Percentiles rank a stretch among this genome's conserved stretches.
Conservation (phyloP, 805 yeast species). For the Saccharomycopsis sp. region DNA sequence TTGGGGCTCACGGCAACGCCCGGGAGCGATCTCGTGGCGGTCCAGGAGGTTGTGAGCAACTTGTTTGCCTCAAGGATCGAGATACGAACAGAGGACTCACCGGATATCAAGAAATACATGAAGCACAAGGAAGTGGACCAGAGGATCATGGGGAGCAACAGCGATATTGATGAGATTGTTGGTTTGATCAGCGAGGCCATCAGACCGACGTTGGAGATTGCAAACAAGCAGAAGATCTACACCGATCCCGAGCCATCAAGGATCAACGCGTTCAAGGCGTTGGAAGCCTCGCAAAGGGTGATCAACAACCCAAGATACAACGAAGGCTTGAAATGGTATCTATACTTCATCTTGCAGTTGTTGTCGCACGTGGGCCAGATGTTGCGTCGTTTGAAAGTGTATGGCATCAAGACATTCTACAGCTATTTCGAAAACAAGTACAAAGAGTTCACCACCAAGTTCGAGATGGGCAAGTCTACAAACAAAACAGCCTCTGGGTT, state of each 20-base stretch:
- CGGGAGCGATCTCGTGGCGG: constrained; percentile 76
- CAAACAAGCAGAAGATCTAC: constrained; percentile 55
- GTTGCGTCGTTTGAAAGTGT: constrained; percentile 58
- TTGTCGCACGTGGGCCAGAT: constrained; percentile 68
- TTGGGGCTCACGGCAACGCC: constrained; percentile 96
- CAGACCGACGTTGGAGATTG: constrained; percentile 54
- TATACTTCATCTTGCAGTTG: constrained; percentile 50
- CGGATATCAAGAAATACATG: constrained; percentile 74
- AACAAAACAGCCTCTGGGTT: constrained; percentile 56
- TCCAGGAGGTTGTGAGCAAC: constrained; percentile 74
- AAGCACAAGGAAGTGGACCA: constrained; percentile 56
- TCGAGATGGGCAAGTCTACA: constrained; percentile 49
- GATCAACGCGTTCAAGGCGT: constrained; percentile 60
- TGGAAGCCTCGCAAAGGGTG: constrained; percentile 58
- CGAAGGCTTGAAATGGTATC: constrained; percentile 69
- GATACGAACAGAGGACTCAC: constrained; percentile 74
- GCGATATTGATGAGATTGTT: constrained; percentile 48
- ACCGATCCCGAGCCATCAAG: constrained; percentile 56
- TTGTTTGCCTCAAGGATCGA: constrained; percentile 69
- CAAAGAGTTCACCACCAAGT: constrained; percentile 50
- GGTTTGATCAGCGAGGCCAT: constrained; percentile 53
- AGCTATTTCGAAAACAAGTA: constrained; percentile 53
- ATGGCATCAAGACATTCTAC: constrained; percentile 75
- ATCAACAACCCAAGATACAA: constrained; percentile 44
- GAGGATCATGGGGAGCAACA: constrained; percentile 43